Evolutionary conservation across 176 grass and related monocot genomes (phyloP).

Genomic region (Canna indica): DNA sequence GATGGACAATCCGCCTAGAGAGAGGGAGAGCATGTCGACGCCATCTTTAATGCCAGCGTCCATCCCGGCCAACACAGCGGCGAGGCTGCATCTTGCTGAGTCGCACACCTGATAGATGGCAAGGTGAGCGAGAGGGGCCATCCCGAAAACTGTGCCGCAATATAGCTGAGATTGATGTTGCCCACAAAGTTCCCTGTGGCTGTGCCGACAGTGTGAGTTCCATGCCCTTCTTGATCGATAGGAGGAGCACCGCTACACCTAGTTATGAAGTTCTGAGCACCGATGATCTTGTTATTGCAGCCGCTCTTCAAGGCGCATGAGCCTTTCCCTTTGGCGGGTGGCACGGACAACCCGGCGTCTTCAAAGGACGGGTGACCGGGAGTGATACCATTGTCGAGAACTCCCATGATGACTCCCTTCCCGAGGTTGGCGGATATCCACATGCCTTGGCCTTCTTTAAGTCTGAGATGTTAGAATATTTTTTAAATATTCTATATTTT

Average conservation of each 20-base stretch:
- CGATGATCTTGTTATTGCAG: constrained; percentile 29
- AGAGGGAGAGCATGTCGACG: constrained; percentile 23
- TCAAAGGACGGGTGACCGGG: constrained; percentile 11
- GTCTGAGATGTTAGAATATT: too few species aligned
- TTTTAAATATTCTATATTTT: too few species aligned
- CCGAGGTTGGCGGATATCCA: background rate
- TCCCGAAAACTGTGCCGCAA: constrained; percentile 1
- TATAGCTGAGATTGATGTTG: background rate
- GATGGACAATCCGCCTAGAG: constrained; percentile 13
- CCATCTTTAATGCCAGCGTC: constrained; percentile 16
- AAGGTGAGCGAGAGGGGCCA: constrained; percentile 16
- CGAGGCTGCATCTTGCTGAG: background rate
- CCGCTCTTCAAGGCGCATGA: background rate
- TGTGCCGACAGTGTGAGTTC: constrained; percentile 15
- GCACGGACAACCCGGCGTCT: constrained; percentile 6
- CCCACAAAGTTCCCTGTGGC: constrained; percentile 6
- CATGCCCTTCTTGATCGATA: constrained; percentile 1
- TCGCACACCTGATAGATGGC: constrained; percentile 24
- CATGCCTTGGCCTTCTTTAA: background rate
- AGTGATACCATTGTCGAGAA: constrained; percentile 8
- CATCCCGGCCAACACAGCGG: constrained; percentile 2
- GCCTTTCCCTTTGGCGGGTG: constrained; percentile 21
- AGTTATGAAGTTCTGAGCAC: background rate
- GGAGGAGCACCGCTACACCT: background rate
- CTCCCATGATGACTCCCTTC: constrained; percentile 8